phyloP scores from a whole-genome alignment of 257 asterid genomes.

The Fraxinus excelsior region DNA sequence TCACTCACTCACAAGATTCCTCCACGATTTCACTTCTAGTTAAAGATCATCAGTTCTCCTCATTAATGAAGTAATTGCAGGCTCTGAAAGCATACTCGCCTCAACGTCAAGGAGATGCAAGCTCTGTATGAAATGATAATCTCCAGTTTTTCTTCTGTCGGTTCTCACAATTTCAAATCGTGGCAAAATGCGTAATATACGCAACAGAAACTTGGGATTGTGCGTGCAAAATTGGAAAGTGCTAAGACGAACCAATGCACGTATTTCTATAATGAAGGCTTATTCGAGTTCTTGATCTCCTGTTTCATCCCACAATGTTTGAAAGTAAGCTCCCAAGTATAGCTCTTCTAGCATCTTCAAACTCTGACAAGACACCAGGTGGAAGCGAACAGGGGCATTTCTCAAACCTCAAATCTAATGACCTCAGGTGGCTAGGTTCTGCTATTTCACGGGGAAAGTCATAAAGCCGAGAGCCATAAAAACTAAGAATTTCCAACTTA shows the following conservation, averaged over 20 bases:
- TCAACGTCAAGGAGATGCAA: slow-evolving; percentile 12
- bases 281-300: neutral
- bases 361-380: neutral
- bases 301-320: neutral
- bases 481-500: no score
- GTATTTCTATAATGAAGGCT: neutral
- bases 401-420: neutral
- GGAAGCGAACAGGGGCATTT: neutral
- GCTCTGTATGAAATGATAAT: slow-evolving; percentile 3
- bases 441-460: neutral
- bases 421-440: neutral
- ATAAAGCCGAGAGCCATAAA: neutral
- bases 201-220: neutral
- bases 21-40: neutral
- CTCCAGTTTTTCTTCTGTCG: no score
- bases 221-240: slow-evolving; percentile 9
- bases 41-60: neutral
- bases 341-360: slow-evolving; percentile 19
- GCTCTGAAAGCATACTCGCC: neutral
- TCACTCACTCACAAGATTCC: neutral
- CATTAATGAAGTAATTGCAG: neutral
- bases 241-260: neutral
- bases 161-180: neutral
- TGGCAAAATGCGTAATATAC: neutral
- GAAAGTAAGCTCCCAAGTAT: neutral